Conservation (phyloP, 2,329 filamentous ascomycete species). For the Colletotrichum zoysiae region DNA sequence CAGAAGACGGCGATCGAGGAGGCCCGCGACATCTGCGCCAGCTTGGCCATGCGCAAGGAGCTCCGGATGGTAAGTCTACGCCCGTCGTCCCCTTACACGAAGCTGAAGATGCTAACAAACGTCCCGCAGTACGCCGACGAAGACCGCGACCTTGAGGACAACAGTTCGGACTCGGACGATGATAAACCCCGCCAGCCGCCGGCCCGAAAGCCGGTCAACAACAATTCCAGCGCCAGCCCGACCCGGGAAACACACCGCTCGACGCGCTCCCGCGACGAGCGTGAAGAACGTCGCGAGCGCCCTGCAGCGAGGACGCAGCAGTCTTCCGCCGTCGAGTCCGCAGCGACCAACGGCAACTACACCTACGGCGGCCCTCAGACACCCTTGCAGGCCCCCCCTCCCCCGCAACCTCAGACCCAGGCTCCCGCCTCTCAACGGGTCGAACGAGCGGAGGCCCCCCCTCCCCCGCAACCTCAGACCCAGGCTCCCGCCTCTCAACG, state of each 20-base stretch:
- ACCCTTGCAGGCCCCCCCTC: constrained; percentile 7
- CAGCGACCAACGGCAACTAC: constrained; percentile 29
- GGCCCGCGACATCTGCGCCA: constrained; percentile 62
- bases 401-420: not conserved
- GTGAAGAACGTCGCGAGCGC: constrained; percentile 28
- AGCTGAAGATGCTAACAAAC: not conserved
- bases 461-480: not conserved
- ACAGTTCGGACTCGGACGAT: constrained; percentile 48
- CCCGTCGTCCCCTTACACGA: accelerated
- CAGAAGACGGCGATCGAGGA: constrained; percentile 66
- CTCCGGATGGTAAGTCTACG: constrained; percentile 50
- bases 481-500: not conserved
- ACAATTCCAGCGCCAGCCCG: constrained; percentile 21
- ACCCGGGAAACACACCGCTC: constrained; percentile 19
- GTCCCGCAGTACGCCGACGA: constrained; percentile 46
- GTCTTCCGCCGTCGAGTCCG: constrained; percentile 17
- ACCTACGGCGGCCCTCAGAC: constrained; percentile 16
- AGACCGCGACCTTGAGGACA: constrained; percentile 44
- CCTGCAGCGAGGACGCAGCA: not conserved
- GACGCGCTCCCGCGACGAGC: constrained; percentile 32
- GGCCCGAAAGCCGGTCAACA: constrained; percentile 33
- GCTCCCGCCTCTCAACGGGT: not conserved
- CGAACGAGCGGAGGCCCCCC: constrained; percentile 35
- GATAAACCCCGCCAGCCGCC: constrained; percentile 25
- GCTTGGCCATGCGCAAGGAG: constrained; percentile 65